Percentiles rank a stretch among this genome's conserved stretches.
These are phyloP conservation scores for Solanum pennellii DNA, from an alignment of 257 asterid genomes.

Conservation along the genomic window DNA sequence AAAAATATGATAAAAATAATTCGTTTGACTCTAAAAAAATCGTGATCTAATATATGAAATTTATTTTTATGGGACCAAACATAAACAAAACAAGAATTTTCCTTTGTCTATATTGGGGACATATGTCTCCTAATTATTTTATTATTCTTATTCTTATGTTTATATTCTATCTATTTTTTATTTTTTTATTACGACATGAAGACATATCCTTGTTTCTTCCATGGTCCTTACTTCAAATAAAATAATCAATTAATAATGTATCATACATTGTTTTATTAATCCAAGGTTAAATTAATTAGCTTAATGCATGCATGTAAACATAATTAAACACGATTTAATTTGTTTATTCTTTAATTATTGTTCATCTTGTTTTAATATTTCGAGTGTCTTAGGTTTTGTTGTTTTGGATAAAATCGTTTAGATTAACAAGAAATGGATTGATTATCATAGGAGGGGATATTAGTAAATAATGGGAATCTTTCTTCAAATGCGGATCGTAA, in stretches of 20 bases:
- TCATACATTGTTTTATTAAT: background rate
- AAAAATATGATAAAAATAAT: background rate
- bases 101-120: conserved; percentile 8
- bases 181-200: background rate
- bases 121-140: conserved; percentile 6
- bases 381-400: background rate
- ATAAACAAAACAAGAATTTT: conserved; percentile 8
- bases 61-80: conserved; percentile 2
- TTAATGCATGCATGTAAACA: background rate
- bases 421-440: background rate
- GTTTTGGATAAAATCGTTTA: background rate
- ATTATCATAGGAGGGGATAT: background rate
- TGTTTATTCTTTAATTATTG: background rate
- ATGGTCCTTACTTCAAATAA: background rate
- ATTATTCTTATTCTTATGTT: background rate
- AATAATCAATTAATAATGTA: background rate
- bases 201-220: background rate
- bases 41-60: background rate
- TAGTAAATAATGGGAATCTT: background rate
- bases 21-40: background rate
- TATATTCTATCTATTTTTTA: background rate
- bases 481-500: background rate
- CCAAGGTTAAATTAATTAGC: background rate
- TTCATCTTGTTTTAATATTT: background rate
- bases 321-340: background rate